A percentile compares a stretch with the other conserved stretches of the same genome.
These are phyloP conservation scores for Sphaerosporella brunnea DNA, from an alignment of 495 filamentous ascomycete genomes.

Conservation along the genomic window DNA sequence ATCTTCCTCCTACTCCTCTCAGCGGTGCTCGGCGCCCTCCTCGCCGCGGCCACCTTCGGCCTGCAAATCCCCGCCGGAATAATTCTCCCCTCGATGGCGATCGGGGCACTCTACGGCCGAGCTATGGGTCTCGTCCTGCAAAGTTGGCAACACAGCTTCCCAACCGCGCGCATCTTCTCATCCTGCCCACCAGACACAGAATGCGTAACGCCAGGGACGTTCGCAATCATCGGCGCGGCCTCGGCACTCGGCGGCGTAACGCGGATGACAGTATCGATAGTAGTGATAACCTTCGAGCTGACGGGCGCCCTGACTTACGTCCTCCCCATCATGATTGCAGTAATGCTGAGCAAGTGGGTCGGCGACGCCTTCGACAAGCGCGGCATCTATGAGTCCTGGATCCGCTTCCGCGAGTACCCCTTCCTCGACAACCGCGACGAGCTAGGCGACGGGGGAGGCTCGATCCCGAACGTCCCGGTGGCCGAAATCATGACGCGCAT, in stretches of 20 bases:
- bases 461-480: slow-evolving; percentile 65
- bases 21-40: slow-evolving; percentile 61
- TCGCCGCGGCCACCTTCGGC: slow-evolving; percentile 81
- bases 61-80: slow-evolving; percentile 94
- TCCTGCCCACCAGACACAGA: slow-evolving; percentile 74
- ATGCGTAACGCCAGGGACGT: slow-evolving; percentile 86
- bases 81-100: slow-evolving; percentile 92
- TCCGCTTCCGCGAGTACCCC: slow-evolving; percentile 87
- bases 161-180: slow-evolving; percentile 55
- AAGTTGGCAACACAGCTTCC: slow-evolving; percentile 67
- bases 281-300: slow-evolving; percentile 98
- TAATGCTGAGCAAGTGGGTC: slow-evolving; percentile 97
- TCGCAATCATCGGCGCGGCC: slow-evolving; percentile 94
- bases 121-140: slow-evolving; percentile 77
- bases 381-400: slow-evolving; percentile 97
- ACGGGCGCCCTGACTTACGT: slow-evolving; percentile 93
- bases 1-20: slow-evolving; percentile 67
- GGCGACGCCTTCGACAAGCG: slow-evolving; percentile 87
- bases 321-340: slow-evolving; percentile 97
- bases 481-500: slow-evolving; percentile 76
- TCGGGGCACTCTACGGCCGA: slow-evolving; percentile 83
- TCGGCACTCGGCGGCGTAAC: slow-evolving; percentile 92
- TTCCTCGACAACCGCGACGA: slow-evolving; percentile 92
- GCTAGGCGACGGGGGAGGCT: too few species aligned
- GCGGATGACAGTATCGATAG: slow-evolving; percentile 89